phyloP scores from a whole-genome alignment of 2,329 filamentous ascomycete species.

The Pezicula neosporulosa region DNA sequence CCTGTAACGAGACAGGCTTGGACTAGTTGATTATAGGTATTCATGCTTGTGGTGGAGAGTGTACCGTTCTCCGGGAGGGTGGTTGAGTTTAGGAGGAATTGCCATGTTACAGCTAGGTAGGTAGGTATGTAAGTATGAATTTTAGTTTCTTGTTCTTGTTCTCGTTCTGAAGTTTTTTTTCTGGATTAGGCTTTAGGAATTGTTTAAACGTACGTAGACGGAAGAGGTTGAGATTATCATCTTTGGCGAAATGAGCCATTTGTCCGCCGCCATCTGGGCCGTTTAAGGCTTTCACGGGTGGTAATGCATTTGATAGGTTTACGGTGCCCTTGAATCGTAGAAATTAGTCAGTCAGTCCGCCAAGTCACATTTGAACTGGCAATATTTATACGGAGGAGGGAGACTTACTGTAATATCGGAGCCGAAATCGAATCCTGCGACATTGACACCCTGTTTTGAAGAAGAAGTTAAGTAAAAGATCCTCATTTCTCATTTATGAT shows the following conservation, averaged over 20 bases:
- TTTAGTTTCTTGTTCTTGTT: too few species aligned
- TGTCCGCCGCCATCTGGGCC: constrained; percentile 28
- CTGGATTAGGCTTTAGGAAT: not conserved
- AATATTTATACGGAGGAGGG: not conserved
- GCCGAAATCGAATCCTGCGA: constrained; percentile 23
- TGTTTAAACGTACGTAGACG: constrained; percentile 40
- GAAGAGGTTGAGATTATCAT: constrained; percentile 52
- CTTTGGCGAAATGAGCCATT: constrained; percentile 42
- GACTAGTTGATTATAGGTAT: constrained; percentile 51
- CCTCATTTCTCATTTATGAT: not conserved
- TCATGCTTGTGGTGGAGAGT: constrained; percentile 45
- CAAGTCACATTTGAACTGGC: not conserved
- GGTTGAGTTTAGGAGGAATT: constrained; percentile 52
- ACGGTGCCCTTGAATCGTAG: constrained; percentile 8
- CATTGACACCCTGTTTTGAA: constrained; percentile 20
- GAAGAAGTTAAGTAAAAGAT: not conserved
- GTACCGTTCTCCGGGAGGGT: constrained; percentile 35
- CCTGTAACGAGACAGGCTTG: constrained; percentile 53
- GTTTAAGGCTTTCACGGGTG: constrained; percentile 12
- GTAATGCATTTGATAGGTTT: constrained; percentile 9
- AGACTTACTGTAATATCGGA: constrained; percentile 14
- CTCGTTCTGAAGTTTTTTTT: constrained; percentile 23
- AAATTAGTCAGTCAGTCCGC: not conserved
- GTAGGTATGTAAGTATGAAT: too few species aligned
- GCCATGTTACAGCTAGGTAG: constrained; percentile 47